phyloP scores from a whole-genome alignment of 1,284 basidiomycete species.

The Heimioporus retisporus region DNA sequence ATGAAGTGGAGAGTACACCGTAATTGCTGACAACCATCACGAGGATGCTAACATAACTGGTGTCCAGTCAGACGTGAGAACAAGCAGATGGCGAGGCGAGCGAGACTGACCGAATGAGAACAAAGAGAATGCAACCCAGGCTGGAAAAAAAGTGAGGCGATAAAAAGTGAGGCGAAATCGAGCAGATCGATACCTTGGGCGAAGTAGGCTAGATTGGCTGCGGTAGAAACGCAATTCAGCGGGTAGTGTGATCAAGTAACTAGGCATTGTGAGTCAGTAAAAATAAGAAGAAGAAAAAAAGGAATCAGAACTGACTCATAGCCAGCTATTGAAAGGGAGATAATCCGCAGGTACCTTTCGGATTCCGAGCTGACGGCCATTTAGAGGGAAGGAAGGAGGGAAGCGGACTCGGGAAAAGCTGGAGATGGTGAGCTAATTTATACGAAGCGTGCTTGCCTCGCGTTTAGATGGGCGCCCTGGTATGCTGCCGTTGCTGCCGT shows the following conservation, averaged over 20 bases:
- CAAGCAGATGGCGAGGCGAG: too few species aligned
- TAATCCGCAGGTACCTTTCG: conserved; percentile 42
- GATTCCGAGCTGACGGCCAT: conserved; percentile 36
- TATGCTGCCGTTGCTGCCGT: conserved; percentile 10
- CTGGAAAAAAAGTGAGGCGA: conserved; percentile 20
- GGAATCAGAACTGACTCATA: conserved; percentile 39
- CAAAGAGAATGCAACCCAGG: conserved; percentile 47
- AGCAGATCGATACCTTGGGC: conserved; percentile 35
- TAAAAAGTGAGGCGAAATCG: not conserved
- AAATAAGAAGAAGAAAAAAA: not conserved
- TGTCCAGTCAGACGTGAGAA: conserved; percentile 18
- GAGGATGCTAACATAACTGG: conserved; percentile 50
- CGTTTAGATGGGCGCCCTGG: not conserved
- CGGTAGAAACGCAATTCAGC: conserved; percentile 53
- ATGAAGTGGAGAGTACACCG: conserved; percentile 48
- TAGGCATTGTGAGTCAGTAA: conserved; percentile 24
- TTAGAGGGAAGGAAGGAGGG: not conserved
- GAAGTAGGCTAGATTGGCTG: conserved; percentile 42
- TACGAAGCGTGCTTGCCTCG: conserved; percentile 6
- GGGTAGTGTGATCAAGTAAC: conserved; percentile 53
- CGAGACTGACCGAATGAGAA: conserved; percentile 48
- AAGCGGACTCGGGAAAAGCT: not conserved
- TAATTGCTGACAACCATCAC: conserved; percentile 50
- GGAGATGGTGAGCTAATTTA: conserved; percentile 4
- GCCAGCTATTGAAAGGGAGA: conserved; percentile 42